These are phyloP conservation scores for Oryza meyeriana DNA, from an alignment of 176 grass and related monocot genomes.

Conservation along the genomic window DNA sequence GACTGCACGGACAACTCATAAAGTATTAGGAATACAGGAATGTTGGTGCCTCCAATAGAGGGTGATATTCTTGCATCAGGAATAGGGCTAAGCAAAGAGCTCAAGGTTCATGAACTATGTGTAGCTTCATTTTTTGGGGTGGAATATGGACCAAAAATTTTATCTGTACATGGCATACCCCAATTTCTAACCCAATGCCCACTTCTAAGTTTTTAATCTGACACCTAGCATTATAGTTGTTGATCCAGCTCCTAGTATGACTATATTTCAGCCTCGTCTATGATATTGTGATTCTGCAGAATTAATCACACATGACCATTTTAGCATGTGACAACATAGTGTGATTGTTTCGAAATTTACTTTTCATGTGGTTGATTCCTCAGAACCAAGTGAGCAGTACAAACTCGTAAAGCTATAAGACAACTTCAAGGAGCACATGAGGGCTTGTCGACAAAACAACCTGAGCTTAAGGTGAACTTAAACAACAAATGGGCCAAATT, in stretches of 20 bases:
- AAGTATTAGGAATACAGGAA: not conserved
- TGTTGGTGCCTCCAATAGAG: not conserved
- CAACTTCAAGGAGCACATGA: not conserved
- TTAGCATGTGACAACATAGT: not conserved
- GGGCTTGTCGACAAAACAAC: not conserved
- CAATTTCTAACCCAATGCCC: not conserved
- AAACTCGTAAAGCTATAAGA: not conserved
- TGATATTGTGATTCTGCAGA: not conserved
- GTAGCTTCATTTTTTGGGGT: not conserved
- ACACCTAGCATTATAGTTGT: not conserved
- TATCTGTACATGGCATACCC: not conserved
- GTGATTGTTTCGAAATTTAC: not conserved
- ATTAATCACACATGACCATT: not conserved
- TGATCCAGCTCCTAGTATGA: not conserved
- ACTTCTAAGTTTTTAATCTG: not conserved
- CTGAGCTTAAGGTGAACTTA: not conserved
- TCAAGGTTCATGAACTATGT: not conserved
- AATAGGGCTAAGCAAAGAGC: not conserved
- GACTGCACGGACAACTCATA: constrained; percentile 29
- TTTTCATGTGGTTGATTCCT: not conserved
- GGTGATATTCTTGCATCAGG: not conserved
- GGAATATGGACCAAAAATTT: not conserved
- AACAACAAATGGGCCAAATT: not conserved
- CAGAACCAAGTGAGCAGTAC: not conserved
- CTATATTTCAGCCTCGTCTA: not conserved